A percentile compares a stretch with the other conserved stretches of the same genome.
Evolutionary conservation across 163 green algal species (phyloP).

Genomic region (Prototheca cutis): DNA sequence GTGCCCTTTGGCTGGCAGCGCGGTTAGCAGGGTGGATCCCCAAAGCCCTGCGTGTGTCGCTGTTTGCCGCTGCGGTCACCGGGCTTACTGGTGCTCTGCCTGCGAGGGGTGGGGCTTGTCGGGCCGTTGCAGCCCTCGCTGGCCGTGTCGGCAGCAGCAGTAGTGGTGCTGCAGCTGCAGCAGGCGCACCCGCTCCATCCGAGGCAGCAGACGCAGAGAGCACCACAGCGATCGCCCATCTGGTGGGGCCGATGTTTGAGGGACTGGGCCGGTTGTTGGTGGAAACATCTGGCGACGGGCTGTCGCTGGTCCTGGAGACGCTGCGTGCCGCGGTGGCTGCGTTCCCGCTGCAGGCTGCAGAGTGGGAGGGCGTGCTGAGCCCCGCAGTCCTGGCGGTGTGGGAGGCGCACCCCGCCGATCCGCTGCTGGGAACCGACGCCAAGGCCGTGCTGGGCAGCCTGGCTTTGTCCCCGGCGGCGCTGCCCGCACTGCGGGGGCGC

Average conservation of each 20-base stretch:
- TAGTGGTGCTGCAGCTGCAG: too few relatives aligned
- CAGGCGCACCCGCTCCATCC: too few relatives aligned
- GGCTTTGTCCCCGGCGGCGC: conserved; percentile 36
- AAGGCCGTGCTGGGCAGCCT: conserved; percentile 52
- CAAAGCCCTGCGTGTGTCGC: conserved; percentile 8
- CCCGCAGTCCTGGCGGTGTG: conserved; percentile 47
- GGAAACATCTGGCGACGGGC: conserved; percentile 35
- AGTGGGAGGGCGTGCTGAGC: conserved; percentile 22
- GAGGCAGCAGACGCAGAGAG: too few relatives aligned
- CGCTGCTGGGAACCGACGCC: conserved; percentile 43
- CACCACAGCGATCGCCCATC: too few relatives aligned
- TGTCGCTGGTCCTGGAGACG: conserved; percentile 69
- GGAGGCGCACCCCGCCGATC: conserved; percentile 52
- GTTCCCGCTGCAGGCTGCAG: conserved; percentile 6
- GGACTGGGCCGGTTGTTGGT: conserved; percentile 50
- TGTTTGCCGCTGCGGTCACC: conserved; percentile 27
- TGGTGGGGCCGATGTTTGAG: conserved; percentile 79
- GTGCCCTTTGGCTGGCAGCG: conserved; percentile 53
- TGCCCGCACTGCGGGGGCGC: conserved; percentile 28
- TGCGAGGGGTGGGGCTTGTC: too few relatives aligned
- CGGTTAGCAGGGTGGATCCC: conserved; percentile 23
- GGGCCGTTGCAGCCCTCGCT: too few relatives aligned
- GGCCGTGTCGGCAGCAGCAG: too few relatives aligned
- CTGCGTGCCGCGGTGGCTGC: conserved; percentile 42
- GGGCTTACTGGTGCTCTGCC: too few relatives aligned